Conservation (phyloP, 345 rosid species). For the Eucalyptus cloeziana region DNA sequence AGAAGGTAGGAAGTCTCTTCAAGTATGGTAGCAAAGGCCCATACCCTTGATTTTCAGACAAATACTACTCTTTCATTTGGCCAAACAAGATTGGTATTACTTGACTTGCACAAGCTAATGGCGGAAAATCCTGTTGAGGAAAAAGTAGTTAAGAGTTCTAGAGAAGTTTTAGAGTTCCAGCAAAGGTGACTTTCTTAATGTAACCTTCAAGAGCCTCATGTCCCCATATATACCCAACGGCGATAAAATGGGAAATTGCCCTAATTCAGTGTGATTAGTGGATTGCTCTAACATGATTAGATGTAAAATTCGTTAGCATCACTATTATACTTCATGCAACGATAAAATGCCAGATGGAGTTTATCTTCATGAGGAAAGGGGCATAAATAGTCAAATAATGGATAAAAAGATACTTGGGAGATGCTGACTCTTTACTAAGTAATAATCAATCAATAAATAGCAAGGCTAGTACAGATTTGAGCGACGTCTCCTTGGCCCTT, state of each 20-base stretch:
- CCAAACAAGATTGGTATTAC: neutral
- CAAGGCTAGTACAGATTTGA: no score
- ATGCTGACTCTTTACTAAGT: no score
- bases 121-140: neutral
- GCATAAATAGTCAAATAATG: no score
- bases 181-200: neutral
- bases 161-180: neutral
- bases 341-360: no score
- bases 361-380: no score
- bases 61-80: neutral
- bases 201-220: neutral
- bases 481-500: no score
- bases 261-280: no score
- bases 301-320: neutral
- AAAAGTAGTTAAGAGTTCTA: neutral
- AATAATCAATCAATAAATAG: no score
- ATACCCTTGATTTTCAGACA: neutral
- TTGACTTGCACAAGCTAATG: neutral
- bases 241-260: neutral
- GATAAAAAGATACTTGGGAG: no score
- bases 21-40: neutral
- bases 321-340: no score
- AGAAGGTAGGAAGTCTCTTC: neutral
- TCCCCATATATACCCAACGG: no score
- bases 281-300: neutral